These are phyloP conservation scores for Wickerhamiella shivajii DNA, from an alignment of 805 yeast species.

Conservation along the genomic window DNA sequence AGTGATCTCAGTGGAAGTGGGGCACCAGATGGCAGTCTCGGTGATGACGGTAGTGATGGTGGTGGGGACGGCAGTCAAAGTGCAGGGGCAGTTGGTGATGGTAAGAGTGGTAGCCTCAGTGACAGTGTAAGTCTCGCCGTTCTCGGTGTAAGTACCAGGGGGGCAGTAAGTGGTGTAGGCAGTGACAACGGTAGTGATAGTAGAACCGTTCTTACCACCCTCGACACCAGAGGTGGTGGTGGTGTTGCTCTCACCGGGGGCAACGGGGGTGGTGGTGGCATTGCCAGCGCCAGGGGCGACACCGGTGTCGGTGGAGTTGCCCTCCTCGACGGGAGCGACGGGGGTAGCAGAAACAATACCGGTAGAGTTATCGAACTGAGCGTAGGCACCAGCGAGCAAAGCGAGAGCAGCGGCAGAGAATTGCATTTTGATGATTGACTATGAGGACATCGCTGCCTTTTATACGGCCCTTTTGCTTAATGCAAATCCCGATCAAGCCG, in stretches of 20 bases:
- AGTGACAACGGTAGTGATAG: conserved; percentile 14
- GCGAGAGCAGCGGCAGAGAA: no score
- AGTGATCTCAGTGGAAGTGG: background rate
- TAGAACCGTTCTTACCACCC: conserved; percentile 8
- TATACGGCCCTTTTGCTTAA: no score
- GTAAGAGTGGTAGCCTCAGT: conserved; percentile 70
- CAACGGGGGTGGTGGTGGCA: conserved; percentile 11
- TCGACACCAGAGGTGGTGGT: conserved; percentile 9
- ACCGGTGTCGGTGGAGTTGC: conserved; percentile 11
- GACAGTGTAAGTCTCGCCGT: conserved; percentile 58
- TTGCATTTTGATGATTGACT: no score
- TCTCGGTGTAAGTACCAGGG: conserved; percentile 42
- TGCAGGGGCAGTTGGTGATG: conserved; percentile 72
- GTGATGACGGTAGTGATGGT: no score
- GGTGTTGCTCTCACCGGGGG: conserved; percentile 12
- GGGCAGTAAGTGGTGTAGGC: conserved; percentile 68
- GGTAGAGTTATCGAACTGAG: no score
- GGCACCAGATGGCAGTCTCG: no score
- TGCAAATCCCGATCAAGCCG: no score
- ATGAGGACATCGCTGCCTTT: no score
- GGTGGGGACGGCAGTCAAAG: no score
- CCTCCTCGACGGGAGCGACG: no score
- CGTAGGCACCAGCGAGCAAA: no score
- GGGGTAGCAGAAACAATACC: no score
- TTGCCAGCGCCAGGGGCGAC: conserved; percentile 15